Conservation (phyloP, 768 basidiomycete species). For the Phanerodontia chrysosporium region DNA sequence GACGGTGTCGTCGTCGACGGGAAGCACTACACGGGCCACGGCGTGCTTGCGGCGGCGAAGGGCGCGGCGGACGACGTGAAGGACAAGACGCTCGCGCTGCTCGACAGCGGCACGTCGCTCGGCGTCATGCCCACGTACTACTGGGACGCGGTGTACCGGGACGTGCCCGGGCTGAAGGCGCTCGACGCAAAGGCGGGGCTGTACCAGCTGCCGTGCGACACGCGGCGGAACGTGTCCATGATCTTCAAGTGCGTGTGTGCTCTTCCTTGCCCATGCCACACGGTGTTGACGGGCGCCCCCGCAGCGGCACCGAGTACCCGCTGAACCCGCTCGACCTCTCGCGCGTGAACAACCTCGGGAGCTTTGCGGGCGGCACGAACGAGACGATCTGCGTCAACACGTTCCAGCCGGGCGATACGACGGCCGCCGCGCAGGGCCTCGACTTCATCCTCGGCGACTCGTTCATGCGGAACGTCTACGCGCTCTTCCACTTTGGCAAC, state of each 20-base stretch:
- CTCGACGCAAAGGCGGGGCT: neutral
- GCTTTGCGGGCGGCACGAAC: constrained; percentile 1
- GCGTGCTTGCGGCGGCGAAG: neutral
- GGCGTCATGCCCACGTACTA: constrained; percentile 10
- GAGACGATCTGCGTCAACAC: constrained; percentile 4
- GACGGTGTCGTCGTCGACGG: constrained; percentile 17
- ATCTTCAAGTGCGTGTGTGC: constrained; percentile 14
- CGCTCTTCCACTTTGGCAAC: constrained; percentile 14
- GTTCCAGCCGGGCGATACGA: neutral
- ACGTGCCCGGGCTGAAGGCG: constrained; percentile 1
- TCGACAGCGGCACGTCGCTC: constrained; percentile 15
- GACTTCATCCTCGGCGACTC: constrained; percentile 19
- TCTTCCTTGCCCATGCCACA: neutral
- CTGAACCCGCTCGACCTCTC: constrained; percentile 13
- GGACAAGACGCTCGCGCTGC: constrained; percentile 4
- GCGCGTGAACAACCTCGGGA: neutral
- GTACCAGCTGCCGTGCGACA: constrained; percentile 14
- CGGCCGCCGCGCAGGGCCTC: neutral
- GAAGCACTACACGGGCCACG: constrained; percentile 3
- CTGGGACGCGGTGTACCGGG: constrained; percentile 13
- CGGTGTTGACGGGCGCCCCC: neutral
- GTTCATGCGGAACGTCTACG: constrained; percentile 20
- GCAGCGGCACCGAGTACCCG: constrained; percentile 9
- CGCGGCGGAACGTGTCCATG: constrained; percentile 13
- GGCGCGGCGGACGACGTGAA: neutral